Conservation (phyloP, 768 basidiomycete species). For the Mycena maculata region DNA sequence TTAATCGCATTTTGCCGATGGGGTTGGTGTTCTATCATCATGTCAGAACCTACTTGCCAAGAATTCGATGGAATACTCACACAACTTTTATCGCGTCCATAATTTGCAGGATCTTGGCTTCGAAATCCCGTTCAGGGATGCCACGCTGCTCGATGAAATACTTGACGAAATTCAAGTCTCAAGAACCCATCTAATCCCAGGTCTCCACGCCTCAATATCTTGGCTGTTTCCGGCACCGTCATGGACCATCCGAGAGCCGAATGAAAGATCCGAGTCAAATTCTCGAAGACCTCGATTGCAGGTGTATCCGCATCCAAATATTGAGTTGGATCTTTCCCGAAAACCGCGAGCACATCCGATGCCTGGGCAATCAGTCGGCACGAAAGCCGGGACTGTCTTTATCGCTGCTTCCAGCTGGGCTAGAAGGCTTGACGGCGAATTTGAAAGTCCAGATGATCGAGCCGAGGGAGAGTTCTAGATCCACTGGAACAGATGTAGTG, state of each 20-base stretch:
- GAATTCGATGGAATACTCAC: neutral
- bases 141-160: conserved; percentile 11
- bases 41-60: neutral
- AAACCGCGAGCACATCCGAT: neutral
- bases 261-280: conserved; percentile 7
- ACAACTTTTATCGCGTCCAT: conserved; percentile 2
- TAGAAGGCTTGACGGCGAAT: neutral
- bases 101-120: conserved; percentile 1
- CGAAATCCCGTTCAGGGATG: conserved; percentile 10
- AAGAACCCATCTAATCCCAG: conserved; percentile 1
- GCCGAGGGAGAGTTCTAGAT: neutral
- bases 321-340: neutral
- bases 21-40: neutral
- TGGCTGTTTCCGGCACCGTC: neutral
- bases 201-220: neutral
- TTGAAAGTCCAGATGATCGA: neutral
- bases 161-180: neutral
- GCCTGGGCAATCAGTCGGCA: neutral
- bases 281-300: neutral
- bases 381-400: neutral
- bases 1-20: neutral
- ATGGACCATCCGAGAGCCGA: conserved; percentile 1
- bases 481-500: neutral
- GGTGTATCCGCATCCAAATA: neutral
- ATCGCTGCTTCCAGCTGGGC: conserved; percentile 2